phyloP scores from a whole-genome alignment of 176 grass and related monocot genomes.

The Canna indica region DNA sequence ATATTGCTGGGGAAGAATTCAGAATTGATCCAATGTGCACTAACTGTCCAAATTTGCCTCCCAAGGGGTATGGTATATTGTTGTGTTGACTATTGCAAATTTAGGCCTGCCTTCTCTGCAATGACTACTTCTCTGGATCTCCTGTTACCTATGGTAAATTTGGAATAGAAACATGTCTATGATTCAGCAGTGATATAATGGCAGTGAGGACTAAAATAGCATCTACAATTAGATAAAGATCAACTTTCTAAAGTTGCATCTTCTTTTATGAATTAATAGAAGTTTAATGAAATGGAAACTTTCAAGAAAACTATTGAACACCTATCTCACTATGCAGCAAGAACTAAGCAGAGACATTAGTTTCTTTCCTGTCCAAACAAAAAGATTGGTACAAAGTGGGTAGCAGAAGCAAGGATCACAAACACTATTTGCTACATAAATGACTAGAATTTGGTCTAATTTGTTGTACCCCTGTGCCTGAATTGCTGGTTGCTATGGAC shows the following conservation, averaged over 20 bases:
- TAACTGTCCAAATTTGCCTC: slow-evolving; percentile 81
- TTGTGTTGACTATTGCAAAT: slow-evolving; percentile 10
- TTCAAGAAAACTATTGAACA: background rate
- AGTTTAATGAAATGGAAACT: background rate
- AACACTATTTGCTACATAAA: background rate
- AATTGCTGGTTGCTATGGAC: background rate
- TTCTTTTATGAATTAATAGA: background rate
- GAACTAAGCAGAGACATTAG: background rate
- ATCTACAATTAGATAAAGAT: background rate
- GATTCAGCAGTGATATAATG: background rate
- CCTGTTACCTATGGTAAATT: background rate
- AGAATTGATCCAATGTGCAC: slow-evolving; percentile 70
- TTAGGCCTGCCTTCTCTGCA: background rate
- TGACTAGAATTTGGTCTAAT: background rate
- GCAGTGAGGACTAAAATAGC: background rate
- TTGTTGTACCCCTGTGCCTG: background rate
- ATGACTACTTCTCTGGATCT: background rate
- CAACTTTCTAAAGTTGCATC: background rate
- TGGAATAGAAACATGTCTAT: no score
- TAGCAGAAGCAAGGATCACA: background rate
- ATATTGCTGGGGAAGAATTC: slow-evolving; percentile 27
- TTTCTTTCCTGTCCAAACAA: background rate
- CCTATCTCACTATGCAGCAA: background rate
- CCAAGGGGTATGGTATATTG: slow-evolving; percentile 48
- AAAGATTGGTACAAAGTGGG: background rate